Conservation (phyloP, 73 alveolate species). For the Paramecium tetraurelia region DNA sequence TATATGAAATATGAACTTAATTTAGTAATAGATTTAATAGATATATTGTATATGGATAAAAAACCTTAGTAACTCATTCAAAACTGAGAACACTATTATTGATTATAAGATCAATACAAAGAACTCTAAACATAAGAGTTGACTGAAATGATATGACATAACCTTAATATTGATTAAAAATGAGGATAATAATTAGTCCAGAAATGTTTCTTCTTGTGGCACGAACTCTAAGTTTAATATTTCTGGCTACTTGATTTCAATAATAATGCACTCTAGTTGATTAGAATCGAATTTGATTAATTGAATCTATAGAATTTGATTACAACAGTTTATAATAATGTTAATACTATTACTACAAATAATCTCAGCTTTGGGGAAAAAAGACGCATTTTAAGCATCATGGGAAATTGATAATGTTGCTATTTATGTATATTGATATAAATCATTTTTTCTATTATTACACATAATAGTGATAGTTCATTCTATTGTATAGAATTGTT, state of each 20-base stretch:
- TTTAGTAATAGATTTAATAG: too few species aligned
- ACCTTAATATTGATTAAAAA: too few species aligned
- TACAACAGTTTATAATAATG: background rate
- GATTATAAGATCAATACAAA: too few species aligned
- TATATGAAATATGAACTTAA: too few species aligned
- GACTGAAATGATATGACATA: too few species aligned
- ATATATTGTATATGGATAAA: too few species aligned
- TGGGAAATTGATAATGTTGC: constrained; percentile 49
- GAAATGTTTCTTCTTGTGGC: background rate
- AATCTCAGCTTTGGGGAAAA: background rate
- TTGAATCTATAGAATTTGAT: background rate
- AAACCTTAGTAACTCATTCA: too few species aligned
- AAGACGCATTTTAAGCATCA: constrained; percentile 41
- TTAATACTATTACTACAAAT: background rate
- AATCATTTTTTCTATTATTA: constrained; percentile 8
- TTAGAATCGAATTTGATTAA: too few species aligned
- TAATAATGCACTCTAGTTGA: background rate
- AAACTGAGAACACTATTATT: too few species aligned
- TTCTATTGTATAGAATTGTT: background rate
- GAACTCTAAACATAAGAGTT: too few species aligned
- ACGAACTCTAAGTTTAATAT: background rate
- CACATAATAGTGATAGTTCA: constrained; percentile 46
- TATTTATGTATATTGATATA: constrained; percentile 15
- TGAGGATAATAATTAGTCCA: too few species aligned
- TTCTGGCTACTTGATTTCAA: background rate